Conservation (phyloP, 352 stramenopile species). For the Thalassiosira exigua region DNA sequence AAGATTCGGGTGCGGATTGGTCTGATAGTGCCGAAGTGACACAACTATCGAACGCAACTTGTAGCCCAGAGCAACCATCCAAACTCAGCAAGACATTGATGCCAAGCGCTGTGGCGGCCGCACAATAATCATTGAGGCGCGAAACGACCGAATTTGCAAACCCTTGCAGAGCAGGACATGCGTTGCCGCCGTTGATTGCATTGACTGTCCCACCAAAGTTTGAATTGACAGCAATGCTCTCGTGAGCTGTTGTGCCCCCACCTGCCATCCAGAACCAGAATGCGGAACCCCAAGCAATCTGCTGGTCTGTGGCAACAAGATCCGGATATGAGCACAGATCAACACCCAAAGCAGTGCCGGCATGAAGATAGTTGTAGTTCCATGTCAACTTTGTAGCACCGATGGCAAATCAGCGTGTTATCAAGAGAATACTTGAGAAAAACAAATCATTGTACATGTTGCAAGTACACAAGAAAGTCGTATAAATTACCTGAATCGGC, state of each 20-base stretch:
- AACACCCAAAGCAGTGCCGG: slow-evolving; percentile 10
- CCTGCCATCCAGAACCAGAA: slow-evolving; percentile 50
- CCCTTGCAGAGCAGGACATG: neutral
- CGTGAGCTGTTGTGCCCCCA: slow-evolving; percentile 7
- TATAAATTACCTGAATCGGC: neutral
- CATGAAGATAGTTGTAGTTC: slow-evolving; percentile 62
- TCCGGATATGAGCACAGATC: slow-evolving; percentile 47
- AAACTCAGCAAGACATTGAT: slow-evolving; percentile 34
- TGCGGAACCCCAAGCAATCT: slow-evolving; percentile 11
- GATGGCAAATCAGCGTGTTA: slow-evolving; percentile 9
- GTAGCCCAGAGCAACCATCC: slow-evolving; percentile 27
- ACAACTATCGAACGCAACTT: slow-evolving; percentile 22
- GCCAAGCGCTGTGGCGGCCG: slow-evolving; percentile 19
- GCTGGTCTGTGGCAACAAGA: slow-evolving; percentile 41
- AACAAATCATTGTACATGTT: neutral
- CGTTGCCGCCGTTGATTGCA: slow-evolving; percentile 39
- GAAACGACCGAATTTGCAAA: slow-evolving; percentile 7
- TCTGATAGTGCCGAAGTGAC: neutral
- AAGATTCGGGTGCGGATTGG: neutral
- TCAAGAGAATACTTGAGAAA: slow-evolving; percentile 17
- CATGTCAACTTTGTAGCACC: slow-evolving; percentile 24
- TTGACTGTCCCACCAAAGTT: slow-evolving; percentile 52
- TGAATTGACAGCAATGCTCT: neutral
- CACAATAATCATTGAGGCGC: slow-evolving; percentile 48
- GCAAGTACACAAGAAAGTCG: neutral